Conservation (phyloP, 2,329 filamentous ascomycete genomes). For the Dothistroma pini region DNA sequence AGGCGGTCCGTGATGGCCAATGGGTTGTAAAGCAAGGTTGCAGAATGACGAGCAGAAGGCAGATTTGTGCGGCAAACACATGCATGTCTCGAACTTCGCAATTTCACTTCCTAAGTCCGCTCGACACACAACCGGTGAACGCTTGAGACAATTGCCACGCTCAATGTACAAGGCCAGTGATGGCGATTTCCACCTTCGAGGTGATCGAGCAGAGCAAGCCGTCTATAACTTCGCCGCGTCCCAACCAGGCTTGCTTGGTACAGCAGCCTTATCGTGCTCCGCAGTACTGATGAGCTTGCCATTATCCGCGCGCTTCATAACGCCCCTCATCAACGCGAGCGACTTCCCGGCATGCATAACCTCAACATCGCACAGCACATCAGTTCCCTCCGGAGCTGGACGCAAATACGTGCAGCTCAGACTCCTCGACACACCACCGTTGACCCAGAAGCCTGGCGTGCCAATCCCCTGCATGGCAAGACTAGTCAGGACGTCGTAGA, state of each 20-base stretch:
- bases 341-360: constrained; percentile 44
- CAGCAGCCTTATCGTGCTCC: constrained; percentile 36
- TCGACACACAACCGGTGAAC: not conserved
- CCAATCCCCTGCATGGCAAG: constrained; percentile 32
- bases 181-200: not conserved
- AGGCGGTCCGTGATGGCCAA: not conserved
- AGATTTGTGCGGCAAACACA: not conserved
- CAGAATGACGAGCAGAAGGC: not conserved
- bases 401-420: constrained; percentile 47
- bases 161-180: not conserved
- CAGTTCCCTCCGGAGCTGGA: constrained; percentile 40
- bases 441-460: constrained; percentile 40
- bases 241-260: constrained; percentile 12
- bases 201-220: not conserved
- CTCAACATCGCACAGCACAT: constrained; percentile 43
- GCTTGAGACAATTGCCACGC: not conserved
- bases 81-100: not conserved
- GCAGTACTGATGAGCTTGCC: constrained; percentile 35
- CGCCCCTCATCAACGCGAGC: constrained; percentile 39
- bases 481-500: constrained; percentile 52
- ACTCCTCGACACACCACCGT: constrained; percentile 41
- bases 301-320: constrained; percentile 38
- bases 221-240: not conserved
- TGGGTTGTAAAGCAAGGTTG: not conserved
- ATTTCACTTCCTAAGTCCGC: not conserved